Evolutionary conservation across 768 basidiomycete species (phyloP), one percentile per base, ranked within the genome.

Genomic region (Leccinum boreale): DNA sequence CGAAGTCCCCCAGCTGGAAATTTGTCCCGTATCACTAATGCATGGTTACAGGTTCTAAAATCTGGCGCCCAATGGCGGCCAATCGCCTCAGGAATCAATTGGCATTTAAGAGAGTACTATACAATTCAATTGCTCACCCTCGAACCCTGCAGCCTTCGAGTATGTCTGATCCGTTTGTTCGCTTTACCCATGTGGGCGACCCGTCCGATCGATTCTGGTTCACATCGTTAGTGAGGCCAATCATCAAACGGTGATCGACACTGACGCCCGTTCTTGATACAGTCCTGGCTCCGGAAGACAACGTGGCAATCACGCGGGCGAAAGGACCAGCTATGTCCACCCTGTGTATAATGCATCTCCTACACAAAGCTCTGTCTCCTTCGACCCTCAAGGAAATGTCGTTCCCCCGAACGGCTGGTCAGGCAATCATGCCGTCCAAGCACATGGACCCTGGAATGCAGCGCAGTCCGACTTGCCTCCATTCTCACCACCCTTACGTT

Each of bases 181-280:
- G 31, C 57, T 23, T 26, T 31, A 33, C 31, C 6, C 3, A 5
- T 15, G 9, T 19, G 19, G 21, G 39, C 15, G 42, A 51, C 12
- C 12, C 36, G 29, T n/a, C 5, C n/a, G 39, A 15, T 17, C 15
- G 3, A 11, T 17, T 23, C 15, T 56, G 47, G 9, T 28, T 33
- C 12, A 31, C 53, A 24, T 33, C 17, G 67, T 68, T 23, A 61
- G 67, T 67, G 24, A 36, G 28, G 45, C 46, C 35, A 47, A 45
- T 23, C 6, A 31, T 49, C 45, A 28, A 28, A 1, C 9, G 8
- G 12, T 52, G 36, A 56, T 57, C 14, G 36, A 24, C 5, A 24
- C 56, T 68, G 42, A 68, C 59, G 17, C 19, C 14, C 15, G 17
- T 53, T 49, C 24, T 52, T 31, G 26, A 55, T 50, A n/a, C 48